phyloP scores from a whole-genome alignment of 352 stramenopile species.

The Phytophthora gonapodyides region DNA sequence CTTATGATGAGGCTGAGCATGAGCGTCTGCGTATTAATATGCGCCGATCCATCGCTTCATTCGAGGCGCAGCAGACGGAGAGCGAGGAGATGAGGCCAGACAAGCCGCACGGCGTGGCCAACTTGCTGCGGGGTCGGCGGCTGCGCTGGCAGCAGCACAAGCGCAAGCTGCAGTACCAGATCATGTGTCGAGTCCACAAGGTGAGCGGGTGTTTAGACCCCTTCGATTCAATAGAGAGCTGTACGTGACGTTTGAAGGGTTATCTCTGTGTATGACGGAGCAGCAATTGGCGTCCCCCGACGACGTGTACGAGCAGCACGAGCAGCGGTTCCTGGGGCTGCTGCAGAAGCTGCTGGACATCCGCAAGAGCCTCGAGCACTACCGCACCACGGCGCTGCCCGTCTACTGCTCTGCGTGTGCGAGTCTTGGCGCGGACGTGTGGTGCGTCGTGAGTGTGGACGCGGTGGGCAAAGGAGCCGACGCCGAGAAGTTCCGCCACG shows the following conservation, averaged over 20 bases:
- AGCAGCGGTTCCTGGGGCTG: conserved; percentile 69
- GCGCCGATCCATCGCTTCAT: conserved; percentile 6
- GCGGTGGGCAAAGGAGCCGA: conserved; percentile 63
- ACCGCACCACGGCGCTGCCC: conserved; percentile 61
- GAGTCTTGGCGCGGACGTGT: conserved; percentile 69
- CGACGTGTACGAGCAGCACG: conserved; percentile 71
- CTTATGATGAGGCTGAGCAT: conserved; percentile 29
- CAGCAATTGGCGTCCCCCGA: conserved; percentile 57
- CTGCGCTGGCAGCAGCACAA: conserved; percentile 66
- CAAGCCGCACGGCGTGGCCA: conserved; percentile 29
- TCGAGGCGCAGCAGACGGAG: conserved; percentile 12
- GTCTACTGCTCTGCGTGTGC: conserved; percentile 68
- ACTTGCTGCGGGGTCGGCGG: conserved; percentile 42
- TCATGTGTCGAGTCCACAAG: conserved; percentile 61
- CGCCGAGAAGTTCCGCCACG: conserved; percentile 72
- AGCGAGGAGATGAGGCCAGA: conserved; percentile 22
- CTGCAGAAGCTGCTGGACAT: conserved; percentile 79
- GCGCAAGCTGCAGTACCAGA: conserved; percentile 60
- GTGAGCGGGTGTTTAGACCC: conserved; percentile 13
- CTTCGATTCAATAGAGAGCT: too few species aligned
- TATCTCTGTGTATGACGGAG: background rate
- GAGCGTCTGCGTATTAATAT: conserved; percentile 28
- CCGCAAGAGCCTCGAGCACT: conserved; percentile 67
- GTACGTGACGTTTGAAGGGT: too few species aligned
- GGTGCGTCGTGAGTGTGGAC: conserved; percentile 74